Conservation (phyloP, 495 filamentous ascomycete genomes). For the Penicillium steckii region DNA sequence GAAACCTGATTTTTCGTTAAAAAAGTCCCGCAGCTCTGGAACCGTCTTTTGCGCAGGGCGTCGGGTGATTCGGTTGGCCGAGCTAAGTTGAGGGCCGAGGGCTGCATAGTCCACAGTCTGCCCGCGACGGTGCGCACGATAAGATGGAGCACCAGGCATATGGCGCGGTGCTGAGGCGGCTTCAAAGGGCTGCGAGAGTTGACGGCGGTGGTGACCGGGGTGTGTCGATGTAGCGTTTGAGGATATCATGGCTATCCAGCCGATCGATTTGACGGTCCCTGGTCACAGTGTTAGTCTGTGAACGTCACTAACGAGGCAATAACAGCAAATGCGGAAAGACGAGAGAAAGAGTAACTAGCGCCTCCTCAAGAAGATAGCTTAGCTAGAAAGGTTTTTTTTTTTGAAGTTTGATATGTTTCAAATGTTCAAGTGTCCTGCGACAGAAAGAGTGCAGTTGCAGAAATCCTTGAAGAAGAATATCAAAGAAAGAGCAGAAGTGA, state of each 20-base stretch:
- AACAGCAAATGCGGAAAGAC: conserved; percentile 20
- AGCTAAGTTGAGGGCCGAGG: conserved; percentile 43
- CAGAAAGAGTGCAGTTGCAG: not conserved
- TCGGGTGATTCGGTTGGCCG: conserved; percentile 20
- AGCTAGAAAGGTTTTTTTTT: conserved; percentile 2
- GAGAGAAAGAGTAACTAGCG: conserved; percentile 24
- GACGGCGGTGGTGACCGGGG: conserved; percentile 68
- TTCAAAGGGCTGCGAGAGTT: conserved; percentile 72
- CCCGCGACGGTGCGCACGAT: conserved; percentile 64
- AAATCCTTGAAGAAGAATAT: conserved; percentile 1
- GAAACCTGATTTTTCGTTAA: conserved; percentile 35
- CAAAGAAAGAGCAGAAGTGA: conserved; percentile 22
- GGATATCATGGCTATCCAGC: conserved; percentile 28
- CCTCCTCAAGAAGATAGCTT: conserved; percentile 10
- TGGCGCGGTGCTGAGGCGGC: conserved; percentile 31
- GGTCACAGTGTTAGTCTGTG: conserved; percentile 44
- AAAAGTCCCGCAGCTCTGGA: conserved; percentile 29
- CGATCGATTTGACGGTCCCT: conserved; percentile 24
- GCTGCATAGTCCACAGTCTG: conserved; percentile 72
- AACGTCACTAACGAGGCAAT: conserved; percentile 22
- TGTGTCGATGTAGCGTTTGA: conserved; percentile 22
- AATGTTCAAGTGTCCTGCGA: not conserved
- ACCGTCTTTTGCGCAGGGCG: conserved; percentile 26
- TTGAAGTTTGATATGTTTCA: conserved; percentile 2
- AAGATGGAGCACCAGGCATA: conserved; percentile 17